Base-by-base conservation (phyloP, 2,329 filamentous ascomycete species). In the Aspergillus alliaceus region DNA sequence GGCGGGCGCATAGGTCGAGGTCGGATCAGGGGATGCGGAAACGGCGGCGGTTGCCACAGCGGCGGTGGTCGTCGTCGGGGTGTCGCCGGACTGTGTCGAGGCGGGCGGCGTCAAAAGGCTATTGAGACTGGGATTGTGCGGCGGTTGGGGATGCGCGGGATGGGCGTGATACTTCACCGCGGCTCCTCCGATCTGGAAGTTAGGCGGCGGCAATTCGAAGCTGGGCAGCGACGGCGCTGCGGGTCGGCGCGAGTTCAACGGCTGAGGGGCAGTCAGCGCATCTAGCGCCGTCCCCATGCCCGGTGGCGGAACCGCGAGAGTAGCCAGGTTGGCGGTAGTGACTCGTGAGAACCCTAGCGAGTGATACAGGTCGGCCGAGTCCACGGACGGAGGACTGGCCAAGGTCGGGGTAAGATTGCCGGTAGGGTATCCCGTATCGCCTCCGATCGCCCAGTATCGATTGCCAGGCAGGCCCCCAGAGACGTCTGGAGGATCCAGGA, bases 221-320 rank as follows among this genome's bases (percentile, higher is more conserved):
- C 77, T 83, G 57, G 88, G 88, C 60, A 92, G 82, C 66, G 84
- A 83, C 57, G 84, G 85, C 60, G 88, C 86, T 69, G 88, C 88
- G 69, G 86, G 84, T 74, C 89, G 85, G 68, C 89, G 84, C 73
- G 87, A 82, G 65, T 87, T 85, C 72, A 92, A 89, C 70, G 83
- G 61, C 29, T 59, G 80, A 66, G 84, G 81, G 67, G 81, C 79
- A 73, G 81, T 81, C 78, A 87, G 82, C 72, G 79, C 78, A 73
- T 87, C 84, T 70, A 84, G 75, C 70, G 81, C 80, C 72, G 83
- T 78, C 76, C 84, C 82, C 84, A 87, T 88, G 72, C 82, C 83
- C 71, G 81, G 77, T 71, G 82, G 80, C 68, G 81, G 82, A 67
- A 83, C 79, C 70, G 85, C 82, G 67, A 84, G 82, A 71, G 84